phyloP scores from a whole-genome alignment of 2,329 filamentous ascomycete genomes.

The Alternaria atra region DNA sequence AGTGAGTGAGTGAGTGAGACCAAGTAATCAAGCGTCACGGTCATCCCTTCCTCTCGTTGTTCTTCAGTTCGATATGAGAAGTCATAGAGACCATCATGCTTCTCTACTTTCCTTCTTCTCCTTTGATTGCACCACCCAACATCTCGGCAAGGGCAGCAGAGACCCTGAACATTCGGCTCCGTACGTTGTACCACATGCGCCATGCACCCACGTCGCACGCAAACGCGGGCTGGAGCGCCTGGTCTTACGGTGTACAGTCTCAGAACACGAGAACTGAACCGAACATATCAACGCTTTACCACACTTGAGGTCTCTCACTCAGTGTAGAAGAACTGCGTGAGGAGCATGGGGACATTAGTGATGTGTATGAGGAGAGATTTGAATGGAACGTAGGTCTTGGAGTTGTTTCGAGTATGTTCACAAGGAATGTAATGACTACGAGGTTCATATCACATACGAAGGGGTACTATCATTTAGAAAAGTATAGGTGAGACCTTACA shows the following conservation, averaged over 20 bases:
- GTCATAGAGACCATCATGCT: not conserved
- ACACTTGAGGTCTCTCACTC: not conserved
- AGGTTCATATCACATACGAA: no score
- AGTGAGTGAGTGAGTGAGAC: not conserved
- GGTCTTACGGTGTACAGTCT: slow-evolving; percentile 23
- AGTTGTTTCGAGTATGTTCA: no score
- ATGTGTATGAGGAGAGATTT: no score
- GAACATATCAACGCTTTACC: not conserved
- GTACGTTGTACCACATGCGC: slow-evolving; percentile 21
- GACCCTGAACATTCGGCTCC: not conserved
- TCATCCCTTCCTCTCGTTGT: not conserved
- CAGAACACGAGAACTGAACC: slow-evolving; percentile 12
- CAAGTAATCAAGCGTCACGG: not conserved
- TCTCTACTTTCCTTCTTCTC: not conserved
- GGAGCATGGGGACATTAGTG: no score
- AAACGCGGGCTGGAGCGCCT: slow-evolving; percentile 4
- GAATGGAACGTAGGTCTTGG: no score
- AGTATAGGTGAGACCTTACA: no score
- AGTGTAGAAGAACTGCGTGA: no score
- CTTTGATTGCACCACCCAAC: not conserved
- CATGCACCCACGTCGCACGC: slow-evolving; percentile 22
- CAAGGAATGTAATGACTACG: no score
- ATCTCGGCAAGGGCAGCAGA: not conserved
- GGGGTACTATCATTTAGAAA: no score
- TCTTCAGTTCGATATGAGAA: not conserved